These are phyloP conservation scores for Debaryomyces sp. DNA, from an alignment of 1,139 yeast species.

Conservation along the genomic window DNA sequence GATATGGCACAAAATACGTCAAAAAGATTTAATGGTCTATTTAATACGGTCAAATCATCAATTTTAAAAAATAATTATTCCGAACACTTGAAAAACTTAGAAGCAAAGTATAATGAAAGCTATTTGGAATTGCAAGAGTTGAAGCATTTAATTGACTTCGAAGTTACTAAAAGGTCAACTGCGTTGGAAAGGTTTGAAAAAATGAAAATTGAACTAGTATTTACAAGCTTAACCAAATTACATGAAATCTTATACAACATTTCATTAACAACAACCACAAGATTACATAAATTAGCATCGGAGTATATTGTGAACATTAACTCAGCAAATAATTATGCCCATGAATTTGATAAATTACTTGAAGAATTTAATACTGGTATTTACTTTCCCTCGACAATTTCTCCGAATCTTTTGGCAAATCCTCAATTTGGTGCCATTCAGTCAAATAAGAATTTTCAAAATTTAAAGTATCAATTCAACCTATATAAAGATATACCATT, in stretches of 20 bases:
- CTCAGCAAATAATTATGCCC: slow-evolving; percentile 27
- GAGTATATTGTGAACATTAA: slow-evolving; percentile 28
- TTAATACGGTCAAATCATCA: slow-evolving; percentile 31
- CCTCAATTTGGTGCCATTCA: slow-evolving; percentile 30
- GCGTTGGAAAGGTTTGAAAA: slow-evolving; percentile 41
- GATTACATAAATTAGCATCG: slow-evolving; percentile 31
- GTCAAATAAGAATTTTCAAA: slow-evolving; percentile 40
- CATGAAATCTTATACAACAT: slow-evolving; percentile 38
- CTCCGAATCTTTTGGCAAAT: slow-evolving; percentile 28
- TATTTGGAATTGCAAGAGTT: slow-evolving; percentile 36
- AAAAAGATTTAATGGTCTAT: slow-evolving; percentile 35
- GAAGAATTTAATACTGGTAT: slow-evolving; percentile 40
- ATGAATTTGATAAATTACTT: slow-evolving; percentile 31
- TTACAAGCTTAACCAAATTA: slow-evolving; percentile 37
- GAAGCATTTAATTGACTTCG: slow-evolving; percentile 35
- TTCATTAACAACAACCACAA: slow-evolving; percentile 29
- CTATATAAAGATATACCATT: slow-evolving; percentile 46
- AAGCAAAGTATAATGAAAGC: slow-evolving; percentile 34
- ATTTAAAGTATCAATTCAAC: slow-evolving; percentile 41
- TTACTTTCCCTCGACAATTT: slow-evolving; percentile 38
- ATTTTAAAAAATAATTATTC: slow-evolving; percentile 35
- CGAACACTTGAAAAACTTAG: slow-evolving; percentile 32
- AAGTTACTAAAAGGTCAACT: slow-evolving; percentile 25
- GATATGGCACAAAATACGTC: slow-evolving; percentile 28
- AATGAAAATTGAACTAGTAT: slow-evolving; percentile 36